A percentile compares a stretch with the other conserved stretches of the same genome.
These are phyloP conservation scores for Stagonosporopsis rhizophila DNA, from an alignment of 2,329 filamentous ascomycete genomes.

Conservation along the genomic window DNA sequence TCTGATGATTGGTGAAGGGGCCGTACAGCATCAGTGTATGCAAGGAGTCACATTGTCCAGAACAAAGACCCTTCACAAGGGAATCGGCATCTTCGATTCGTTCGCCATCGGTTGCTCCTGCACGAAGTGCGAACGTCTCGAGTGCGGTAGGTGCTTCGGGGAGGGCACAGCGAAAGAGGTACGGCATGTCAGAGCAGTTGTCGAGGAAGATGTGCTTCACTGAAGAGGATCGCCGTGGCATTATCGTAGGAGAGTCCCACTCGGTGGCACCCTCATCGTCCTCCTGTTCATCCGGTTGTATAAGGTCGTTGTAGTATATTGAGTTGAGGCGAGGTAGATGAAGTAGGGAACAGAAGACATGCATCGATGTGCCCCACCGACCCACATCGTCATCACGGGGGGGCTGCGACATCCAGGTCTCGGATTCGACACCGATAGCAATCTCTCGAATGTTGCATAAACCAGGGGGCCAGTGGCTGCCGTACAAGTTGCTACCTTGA, in stretches of 20 bases:
- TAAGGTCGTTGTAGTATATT: conserved; percentile 17
- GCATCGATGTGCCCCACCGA: neutral
- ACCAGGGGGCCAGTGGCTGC: conserved; percentile 10
- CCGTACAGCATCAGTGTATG: too few species aligned
- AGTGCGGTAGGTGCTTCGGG: too few species aligned
- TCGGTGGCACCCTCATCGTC: neutral
- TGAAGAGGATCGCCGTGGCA: conserved; percentile 4
- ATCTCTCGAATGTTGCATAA: conserved; percentile 4
- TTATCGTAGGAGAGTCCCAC: neutral
- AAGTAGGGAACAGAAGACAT: conserved; percentile 4
- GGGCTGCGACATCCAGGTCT: conserved; percentile 15
- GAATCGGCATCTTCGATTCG: too few species aligned
- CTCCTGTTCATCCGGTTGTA: neutral
- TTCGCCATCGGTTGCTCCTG: too few species aligned
- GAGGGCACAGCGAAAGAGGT: too few species aligned
- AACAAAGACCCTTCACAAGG: too few species aligned
- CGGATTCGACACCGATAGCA: conserved; percentile 15
- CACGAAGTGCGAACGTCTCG: too few species aligned
- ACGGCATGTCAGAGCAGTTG: too few species aligned
- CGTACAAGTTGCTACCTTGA: neutral
- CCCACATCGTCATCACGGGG: neutral
- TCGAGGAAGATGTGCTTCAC: conserved; percentile 23
- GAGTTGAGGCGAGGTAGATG: conserved; percentile 15
- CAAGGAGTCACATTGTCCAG: too few species aligned
- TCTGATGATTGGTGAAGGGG: too few species aligned